Evolutionary conservation across 805 yeast species (phyloP).

Genomic region (Yarrowia osloensis): DNA sequence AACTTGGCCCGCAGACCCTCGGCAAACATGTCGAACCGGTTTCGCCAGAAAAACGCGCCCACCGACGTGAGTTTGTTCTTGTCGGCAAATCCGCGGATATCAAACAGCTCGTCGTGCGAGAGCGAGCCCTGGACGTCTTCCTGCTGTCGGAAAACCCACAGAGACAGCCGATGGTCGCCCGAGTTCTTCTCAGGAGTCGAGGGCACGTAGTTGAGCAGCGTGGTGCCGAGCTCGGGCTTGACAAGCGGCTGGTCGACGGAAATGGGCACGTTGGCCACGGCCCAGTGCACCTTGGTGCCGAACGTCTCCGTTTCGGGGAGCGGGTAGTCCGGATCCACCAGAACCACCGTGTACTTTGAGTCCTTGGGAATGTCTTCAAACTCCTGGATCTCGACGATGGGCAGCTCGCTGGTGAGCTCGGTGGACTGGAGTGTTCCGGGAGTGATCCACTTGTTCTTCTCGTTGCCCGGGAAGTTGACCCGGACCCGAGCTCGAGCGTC

Average conservation of each 20-base stretch:
- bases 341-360: constrained; percentile 71
- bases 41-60: constrained; percentile 93
- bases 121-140: constrained; percentile 11
- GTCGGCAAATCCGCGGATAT: constrained; percentile 68
- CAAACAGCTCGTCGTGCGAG: constrained; percentile 54
- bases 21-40: constrained; percentile 75
- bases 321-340: constrained; percentile 92
- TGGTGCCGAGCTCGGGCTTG: constrained; percentile 44
- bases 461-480: constrained; percentile 71
- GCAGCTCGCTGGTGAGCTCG: constrained; percentile 70
- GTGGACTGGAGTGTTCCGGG: constrained; percentile 80
- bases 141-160: constrained; percentile 87
- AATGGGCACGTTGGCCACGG: constrained; percentile 65
- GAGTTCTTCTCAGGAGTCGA: constrained; percentile 88
- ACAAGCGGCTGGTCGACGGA: constrained; percentile 46
- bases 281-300: constrained; percentile 75
- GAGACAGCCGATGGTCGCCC: constrained; percentile 76
- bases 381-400: constrained; percentile 75
- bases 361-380: constrained; percentile 53
- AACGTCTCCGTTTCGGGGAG: constrained; percentile 68
- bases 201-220: constrained; percentile 66
- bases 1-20: constrained; percentile 65
- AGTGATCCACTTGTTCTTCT: constrained; percentile 60
- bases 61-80: constrained; percentile 64
- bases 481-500: constrained; percentile 76